These are phyloP conservation scores for Monocercomonoides exilis DNA, from an alignment of 78 protist genomes.

Conservation along the genomic window DNA sequence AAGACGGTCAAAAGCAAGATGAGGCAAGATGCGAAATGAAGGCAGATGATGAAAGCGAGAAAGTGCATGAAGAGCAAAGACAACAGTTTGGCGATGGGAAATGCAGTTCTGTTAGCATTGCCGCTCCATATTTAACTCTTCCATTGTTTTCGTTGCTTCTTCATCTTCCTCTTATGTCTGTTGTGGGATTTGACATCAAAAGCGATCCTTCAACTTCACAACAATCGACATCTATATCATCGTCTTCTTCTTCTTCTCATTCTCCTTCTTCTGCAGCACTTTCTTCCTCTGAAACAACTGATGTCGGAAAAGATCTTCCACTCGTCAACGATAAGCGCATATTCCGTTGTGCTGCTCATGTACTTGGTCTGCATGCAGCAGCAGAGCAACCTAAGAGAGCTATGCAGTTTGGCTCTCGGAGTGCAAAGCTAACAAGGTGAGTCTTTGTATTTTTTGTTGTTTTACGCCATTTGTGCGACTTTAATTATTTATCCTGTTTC, in stretches of 20 bases:
- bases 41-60: no score
- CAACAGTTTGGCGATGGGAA: no score
- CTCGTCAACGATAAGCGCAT: not conserved
- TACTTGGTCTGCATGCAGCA: not conserved
- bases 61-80: no score
- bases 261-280: not conserved
- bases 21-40: no score
- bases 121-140: no score
- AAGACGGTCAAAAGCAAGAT: not conserved
- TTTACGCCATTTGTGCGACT: no score
- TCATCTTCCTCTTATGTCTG: not conserved
- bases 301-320: no score
- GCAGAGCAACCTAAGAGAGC: not conserved
- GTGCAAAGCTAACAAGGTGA: not conserved
- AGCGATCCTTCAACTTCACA: not conserved
- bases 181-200: not conserved
- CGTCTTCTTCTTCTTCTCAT: not conserved
- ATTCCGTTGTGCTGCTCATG: not conserved
- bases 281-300: not conserved
- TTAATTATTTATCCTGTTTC: no score
- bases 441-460: no score
- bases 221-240: not conserved
- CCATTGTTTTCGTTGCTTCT: not conserved
- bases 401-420: not conserved
- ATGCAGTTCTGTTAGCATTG: no score